phyloP scores from a whole-genome alignment of 2,329 filamentous ascomycete species.

The Cercospora berteroae region DNA sequence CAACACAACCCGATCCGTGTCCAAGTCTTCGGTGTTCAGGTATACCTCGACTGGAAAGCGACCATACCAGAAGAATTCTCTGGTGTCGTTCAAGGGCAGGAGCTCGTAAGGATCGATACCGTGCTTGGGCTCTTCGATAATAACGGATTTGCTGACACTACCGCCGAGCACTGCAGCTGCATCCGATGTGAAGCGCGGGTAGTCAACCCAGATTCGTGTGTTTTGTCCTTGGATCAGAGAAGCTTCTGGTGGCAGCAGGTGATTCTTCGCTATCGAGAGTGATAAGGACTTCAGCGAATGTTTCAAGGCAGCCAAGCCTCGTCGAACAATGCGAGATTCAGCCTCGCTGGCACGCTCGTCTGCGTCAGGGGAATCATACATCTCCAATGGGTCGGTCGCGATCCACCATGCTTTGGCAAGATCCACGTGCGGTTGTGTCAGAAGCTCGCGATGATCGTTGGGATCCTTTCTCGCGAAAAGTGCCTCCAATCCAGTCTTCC shows the following conservation, averaged over 20 bases:
- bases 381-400: slow-evolving; percentile 42
- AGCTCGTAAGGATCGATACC: slow-evolving; percentile 57
- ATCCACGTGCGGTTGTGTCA: slow-evolving; percentile 78
- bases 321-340: slow-evolving; percentile 9
- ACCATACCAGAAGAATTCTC: slow-evolving; percentile 73
- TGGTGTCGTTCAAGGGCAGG: slow-evolving; percentile 74
- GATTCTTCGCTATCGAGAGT: slow-evolving; percentile 77
- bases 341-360: slow-evolving; percentile 4
- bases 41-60: slow-evolving; percentile 72
- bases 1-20: slow-evolving; percentile 66
- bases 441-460: slow-evolving; percentile 52
- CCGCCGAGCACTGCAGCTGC: slow-evolving; percentile 69
- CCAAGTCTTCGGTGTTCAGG: slow-evolving; percentile 69
- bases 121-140: slow-evolving; percentile 16
- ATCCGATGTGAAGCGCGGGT: slow-evolving; percentile 70
- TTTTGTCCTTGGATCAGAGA: slow-evolving; percentile 76
- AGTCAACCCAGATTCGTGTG: slow-evolving; percentile 76
- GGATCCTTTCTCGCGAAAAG: slow-evolving; percentile 56
- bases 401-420: slow-evolving; percentile 86
- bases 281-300: slow-evolving; percentile 65
- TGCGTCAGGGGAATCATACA: slow-evolving; percentile 18
- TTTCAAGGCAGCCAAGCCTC: slow-evolving; percentile 17
- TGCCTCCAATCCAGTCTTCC: slow-evolving; percentile 70
- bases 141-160: slow-evolving; percentile 31
- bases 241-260: slow-evolving; percentile 64